These are phyloP conservation scores for Quercus engelmannii DNA, from an alignment of 306 rosid genomes.

Conservation along the genomic window DNA sequence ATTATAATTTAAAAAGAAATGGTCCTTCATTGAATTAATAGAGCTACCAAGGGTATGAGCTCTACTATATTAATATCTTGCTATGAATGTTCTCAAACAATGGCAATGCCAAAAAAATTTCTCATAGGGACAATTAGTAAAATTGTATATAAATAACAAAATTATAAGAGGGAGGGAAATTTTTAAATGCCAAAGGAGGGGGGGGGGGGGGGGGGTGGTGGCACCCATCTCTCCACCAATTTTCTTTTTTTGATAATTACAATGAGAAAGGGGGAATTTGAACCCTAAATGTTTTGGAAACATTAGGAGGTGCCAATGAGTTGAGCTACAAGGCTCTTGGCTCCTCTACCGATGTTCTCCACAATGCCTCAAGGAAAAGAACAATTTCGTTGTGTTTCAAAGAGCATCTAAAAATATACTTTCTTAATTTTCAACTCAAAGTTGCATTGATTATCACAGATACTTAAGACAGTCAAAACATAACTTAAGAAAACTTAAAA, in stretches of 20 bases:
- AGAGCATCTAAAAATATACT: background rate
- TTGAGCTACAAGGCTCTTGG: no score
- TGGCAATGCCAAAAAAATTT: no score
- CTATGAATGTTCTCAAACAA: no score
- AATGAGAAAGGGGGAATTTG: no score
- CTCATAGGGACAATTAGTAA: no score
- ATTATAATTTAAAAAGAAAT: background rate
- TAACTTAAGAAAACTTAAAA: background rate
- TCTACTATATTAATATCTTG: background rate
- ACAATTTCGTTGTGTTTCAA: background rate
- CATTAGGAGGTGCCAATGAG: background rate
- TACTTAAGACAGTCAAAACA: background rate
- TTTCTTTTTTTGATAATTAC: no score
- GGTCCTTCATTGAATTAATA: constrained; percentile 1
- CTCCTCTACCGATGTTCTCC: background rate
- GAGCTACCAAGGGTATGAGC: background rate
- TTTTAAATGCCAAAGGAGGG: no score
- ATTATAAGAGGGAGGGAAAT: no score
- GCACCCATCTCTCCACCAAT: no score
- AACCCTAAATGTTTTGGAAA: no score
- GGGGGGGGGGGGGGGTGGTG: no score
- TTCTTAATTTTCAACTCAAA: background rate
- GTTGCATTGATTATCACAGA: background rate
- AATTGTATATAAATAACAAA: no score
- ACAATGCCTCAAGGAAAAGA: background rate